Percentiles rank a stretch among this genome's conserved stretches.
Conservation (phyloP, 805 yeast genomes). For the Metschnikowia arizonensis region DNA sequence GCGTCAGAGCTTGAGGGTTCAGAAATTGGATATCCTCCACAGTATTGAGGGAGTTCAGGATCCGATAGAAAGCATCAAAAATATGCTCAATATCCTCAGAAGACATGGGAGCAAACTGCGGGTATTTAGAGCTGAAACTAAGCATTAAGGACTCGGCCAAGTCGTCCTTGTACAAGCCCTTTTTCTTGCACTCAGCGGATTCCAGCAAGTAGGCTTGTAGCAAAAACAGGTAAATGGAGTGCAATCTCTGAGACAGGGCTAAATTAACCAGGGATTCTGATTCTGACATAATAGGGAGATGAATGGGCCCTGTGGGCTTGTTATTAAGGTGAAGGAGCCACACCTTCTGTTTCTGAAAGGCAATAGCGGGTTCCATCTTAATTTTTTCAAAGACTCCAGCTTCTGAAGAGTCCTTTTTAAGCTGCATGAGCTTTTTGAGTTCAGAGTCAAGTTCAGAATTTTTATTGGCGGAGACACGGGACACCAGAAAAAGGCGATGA, state of each 20-base stretch:
- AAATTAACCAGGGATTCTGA: conserved; percentile 19
- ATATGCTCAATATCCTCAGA: conserved; percentile 24
- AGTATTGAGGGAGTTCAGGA: conserved; percentile 25
- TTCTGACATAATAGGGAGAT: background rate
- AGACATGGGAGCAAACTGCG: conserved; percentile 21
- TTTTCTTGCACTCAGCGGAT: conserved; percentile 13
- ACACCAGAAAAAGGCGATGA: background rate
- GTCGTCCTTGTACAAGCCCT: background rate
- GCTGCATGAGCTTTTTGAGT: conserved; percentile 5
- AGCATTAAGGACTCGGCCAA: conserved; percentile 9
- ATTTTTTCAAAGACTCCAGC: conserved; percentile 26
- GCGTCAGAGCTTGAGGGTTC: conserved; percentile 22
- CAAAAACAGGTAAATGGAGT: conserved; percentile 20
- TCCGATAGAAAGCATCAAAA: conserved; percentile 27
- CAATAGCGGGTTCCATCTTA: conserved; percentile 20
- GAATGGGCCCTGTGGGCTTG: background rate
- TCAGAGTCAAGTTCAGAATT: conserved; percentile 1
- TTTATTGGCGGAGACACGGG: conserved; percentile 1
- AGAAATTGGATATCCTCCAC: conserved; percentile 28
- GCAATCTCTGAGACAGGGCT: conserved; percentile 15
- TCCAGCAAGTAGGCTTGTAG: conserved; percentile 25
- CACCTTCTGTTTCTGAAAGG: conserved; percentile 7
- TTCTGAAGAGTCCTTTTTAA: conserved; percentile 20
- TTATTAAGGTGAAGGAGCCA: conserved; percentile 3
- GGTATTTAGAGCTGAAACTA: conserved; percentile 20